These are phyloP conservation scores for Rhizopogon vulgaris DNA, from an alignment of 768 basidiomycete genomes.

Conservation along the genomic window DNA sequence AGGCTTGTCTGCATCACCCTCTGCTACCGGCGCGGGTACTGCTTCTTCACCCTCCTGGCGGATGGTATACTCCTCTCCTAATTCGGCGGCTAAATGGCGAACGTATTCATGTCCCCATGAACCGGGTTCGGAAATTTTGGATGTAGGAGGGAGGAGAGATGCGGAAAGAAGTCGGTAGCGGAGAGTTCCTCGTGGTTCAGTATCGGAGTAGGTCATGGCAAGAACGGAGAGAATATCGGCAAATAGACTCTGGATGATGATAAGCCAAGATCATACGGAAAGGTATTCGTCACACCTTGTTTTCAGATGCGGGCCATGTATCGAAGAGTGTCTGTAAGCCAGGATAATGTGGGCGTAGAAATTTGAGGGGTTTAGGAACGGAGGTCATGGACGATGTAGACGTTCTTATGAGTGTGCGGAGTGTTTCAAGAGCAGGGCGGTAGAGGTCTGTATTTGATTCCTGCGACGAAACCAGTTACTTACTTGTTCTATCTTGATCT, in stretches of 20 bases:
- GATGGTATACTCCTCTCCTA: conserved; percentile 83
- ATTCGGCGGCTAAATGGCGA: conserved; percentile 91
- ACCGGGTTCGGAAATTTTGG: conserved; percentile 82
- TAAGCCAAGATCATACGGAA: not conserved
- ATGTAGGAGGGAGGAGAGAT: conserved; percentile 55
- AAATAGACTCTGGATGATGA: conserved; percentile 66
- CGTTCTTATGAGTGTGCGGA: conserved; percentile 89
- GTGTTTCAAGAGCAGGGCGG: conserved; percentile 85
- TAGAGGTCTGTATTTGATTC: conserved; percentile 85
- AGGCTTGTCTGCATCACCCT: conserved; percentile 24
- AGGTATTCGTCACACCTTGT: conserved; percentile 48
- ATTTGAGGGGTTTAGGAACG: conserved; percentile 98
- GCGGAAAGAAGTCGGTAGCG: conserved; percentile 85
- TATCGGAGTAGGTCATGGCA: conserved; percentile 99
- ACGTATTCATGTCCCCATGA: conserved; percentile 99
- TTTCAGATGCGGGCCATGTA: conserved; percentile 69
- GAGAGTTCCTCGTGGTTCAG: conserved; percentile 92
- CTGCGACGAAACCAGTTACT: conserved; percentile 35
- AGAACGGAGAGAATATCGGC: conserved; percentile 97
- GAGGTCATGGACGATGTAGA: conserved; percentile 99
- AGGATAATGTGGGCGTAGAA: conserved; percentile 91
- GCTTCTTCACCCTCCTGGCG: conserved; percentile 53
- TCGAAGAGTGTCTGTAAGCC: conserved; percentile 80
- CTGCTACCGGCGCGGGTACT: conserved; percentile 12
- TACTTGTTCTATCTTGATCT: conserved; percentile 1